These are phyloP conservation scores for Lophiotrema nucula DNA, from an alignment of 495 filamentous ascomycete species.

Conservation along the genomic window DNA sequence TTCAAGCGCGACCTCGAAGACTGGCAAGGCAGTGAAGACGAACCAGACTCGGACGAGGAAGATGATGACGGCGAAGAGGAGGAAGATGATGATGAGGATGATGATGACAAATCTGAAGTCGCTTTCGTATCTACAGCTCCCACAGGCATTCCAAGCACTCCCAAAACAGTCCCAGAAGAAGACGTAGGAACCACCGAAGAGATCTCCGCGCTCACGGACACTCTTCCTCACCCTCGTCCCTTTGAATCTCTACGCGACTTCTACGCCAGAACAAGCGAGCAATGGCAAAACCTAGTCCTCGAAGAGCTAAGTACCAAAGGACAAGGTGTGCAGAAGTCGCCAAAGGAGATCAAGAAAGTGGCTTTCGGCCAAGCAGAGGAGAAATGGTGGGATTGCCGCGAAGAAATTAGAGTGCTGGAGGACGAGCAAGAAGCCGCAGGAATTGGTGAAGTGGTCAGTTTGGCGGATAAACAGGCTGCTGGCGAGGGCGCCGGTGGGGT, in stretches of 20 bases:
- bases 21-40: conserved; percentile 64
- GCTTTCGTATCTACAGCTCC: conserved; percentile 31
- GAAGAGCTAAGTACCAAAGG: conserved; percentile 60
- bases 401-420: conserved; percentile 89
- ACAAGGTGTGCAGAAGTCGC: conserved; percentile 55
- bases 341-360: conserved; percentile 88
- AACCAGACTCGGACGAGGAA: conserved; percentile 48
- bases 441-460: conserved; percentile 89
- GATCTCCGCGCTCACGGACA: conserved; percentile 53
- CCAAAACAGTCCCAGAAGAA: conserved; percentile 47
- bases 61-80: conserved; percentile 70
- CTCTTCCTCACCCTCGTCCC: conserved; percentile 68
- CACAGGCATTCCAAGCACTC: conserved; percentile 32
- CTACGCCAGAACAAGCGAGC: conserved; percentile 79
- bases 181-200: conserved; percentile 45
- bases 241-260: conserved; percentile 93
- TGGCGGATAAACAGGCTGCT: conserved; percentile 70
- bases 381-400: conserved; percentile 98
- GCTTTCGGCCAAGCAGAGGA: conserved; percentile 88
- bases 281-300: conserved; percentile 86
- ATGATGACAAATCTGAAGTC: conserved; percentile 52
- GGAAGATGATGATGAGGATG: conserved; percentile 67
- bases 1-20: conserved; percentile 82
- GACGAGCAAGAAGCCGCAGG: conserved; percentile 96
- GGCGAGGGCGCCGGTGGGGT: conserved; percentile 23